These are phyloP conservation scores for Corchorus olitorius DNA, from an alignment of 345 rosid genomes.

Conservation along the genomic window DNA sequence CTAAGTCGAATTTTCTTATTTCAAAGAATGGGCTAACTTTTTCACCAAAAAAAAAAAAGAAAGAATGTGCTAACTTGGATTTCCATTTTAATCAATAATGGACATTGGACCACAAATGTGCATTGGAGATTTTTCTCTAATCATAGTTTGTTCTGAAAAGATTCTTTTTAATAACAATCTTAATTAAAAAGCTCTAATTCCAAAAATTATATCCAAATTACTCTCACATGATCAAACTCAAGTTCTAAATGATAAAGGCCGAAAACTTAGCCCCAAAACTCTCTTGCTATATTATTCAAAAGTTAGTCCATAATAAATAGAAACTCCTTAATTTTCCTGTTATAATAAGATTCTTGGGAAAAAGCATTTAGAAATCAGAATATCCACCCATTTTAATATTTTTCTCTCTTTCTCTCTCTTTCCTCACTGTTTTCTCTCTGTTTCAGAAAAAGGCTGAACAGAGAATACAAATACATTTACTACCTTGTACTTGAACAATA, in stretches of 20 bases:
- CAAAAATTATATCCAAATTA: not conserved
- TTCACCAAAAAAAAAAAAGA: no score
- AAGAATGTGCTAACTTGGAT: no score
- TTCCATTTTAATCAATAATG: no score
- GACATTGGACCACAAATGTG: no score
- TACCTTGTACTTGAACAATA: not conserved
- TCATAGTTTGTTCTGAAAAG: no score
- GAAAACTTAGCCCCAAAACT: not conserved
- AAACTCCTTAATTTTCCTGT: not conserved
- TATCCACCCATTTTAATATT: no score
- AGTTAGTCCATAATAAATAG: not conserved
- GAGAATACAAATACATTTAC: not conserved
- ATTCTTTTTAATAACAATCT: no score
- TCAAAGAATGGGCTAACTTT: no score
- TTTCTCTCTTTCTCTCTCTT: not conserved
- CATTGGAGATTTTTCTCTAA: no score
- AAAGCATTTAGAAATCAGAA: not conserved
- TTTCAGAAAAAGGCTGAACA: not conserved
- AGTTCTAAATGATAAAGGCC: not conserved
- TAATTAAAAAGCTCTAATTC: not conserved
- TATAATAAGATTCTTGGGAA: not conserved
- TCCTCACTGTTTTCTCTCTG: not conserved
- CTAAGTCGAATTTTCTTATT: no score
- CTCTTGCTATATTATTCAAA: not conserved
- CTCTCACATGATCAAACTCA: not conserved